phyloP scores from a whole-genome alignment of 192 early-diverging fungal species.

The Coemansia sp. region DNA sequence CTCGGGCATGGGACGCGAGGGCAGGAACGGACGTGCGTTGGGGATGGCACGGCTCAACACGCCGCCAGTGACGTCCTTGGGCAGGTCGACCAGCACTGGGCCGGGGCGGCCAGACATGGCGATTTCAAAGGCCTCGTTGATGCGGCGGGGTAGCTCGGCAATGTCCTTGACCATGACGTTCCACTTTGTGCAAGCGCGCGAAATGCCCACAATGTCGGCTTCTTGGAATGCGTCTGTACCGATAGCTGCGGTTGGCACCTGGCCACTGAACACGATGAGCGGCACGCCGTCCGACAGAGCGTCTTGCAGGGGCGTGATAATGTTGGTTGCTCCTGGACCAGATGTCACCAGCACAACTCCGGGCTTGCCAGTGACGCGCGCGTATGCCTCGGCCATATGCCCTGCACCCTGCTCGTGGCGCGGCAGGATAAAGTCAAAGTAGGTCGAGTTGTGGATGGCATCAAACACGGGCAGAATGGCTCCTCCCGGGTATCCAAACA shows the following conservation, averaged over 20 bases:
- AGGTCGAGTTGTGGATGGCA: slow-evolving; percentile 93
- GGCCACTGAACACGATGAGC: slow-evolving; percentile 94
- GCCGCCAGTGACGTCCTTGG: slow-evolving; percentile 96
- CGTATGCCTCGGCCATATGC: slow-evolving; percentile 98
- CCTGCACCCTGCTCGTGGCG: slow-evolving; percentile 98
- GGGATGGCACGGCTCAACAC: slow-evolving; percentile 85
- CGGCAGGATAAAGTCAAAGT: slow-evolving; percentile 97
- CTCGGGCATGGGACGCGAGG: slow-evolving; percentile 64
- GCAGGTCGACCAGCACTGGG: slow-evolving; percentile 96
- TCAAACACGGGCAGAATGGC: slow-evolving; percentile 99
- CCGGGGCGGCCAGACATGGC: slow-evolving; percentile 94
- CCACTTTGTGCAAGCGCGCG: slow-evolving; percentile 98
- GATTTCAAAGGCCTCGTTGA: slow-evolving; percentile 98
- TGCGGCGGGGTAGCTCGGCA: slow-evolving; percentile 92
- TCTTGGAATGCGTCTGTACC: slow-evolving; percentile 99
- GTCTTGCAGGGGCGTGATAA: slow-evolving; percentile 97
- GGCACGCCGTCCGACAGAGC: slow-evolving; percentile 94
- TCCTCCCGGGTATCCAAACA: slow-evolving; percentile 99
- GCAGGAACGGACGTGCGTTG: slow-evolving; percentile 66
- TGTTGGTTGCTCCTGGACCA: slow-evolving; percentile 98
- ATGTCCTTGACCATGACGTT: slow-evolving; percentile 99
- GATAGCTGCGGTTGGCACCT: slow-evolving; percentile 88
- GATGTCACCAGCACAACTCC: slow-evolving; percentile 80
- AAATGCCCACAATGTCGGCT: slow-evolving; percentile 96
- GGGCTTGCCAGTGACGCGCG: slow-evolving; percentile 76